Evolutionary conservation across 345 rosid genomes (phyloP).

Genomic region (Moricandia arvensis): DNA sequence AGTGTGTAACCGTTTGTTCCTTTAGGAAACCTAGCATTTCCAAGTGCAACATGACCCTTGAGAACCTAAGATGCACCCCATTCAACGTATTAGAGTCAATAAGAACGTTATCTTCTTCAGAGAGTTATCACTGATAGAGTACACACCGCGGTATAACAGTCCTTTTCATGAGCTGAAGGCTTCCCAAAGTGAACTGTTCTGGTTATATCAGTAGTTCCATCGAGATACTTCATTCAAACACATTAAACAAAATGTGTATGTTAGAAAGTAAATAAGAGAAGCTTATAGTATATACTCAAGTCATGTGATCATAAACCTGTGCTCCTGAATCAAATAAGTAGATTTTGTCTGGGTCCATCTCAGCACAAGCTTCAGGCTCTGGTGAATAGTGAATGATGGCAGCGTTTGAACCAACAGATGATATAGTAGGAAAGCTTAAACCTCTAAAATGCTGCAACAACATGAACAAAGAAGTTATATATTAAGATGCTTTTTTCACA

Average conservation of each 20-base stretch:
- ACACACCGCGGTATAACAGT: conserved; percentile 89
- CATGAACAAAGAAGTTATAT: not conserved
- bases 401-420: conserved; percentile 93
- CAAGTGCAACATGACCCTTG: conserved; percentile 92
- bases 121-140: not conserved
- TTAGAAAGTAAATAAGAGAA: conserved; percentile 8
- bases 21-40: conserved; percentile 80
- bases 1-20: conserved; percentile 86
- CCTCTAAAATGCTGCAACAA: conserved; percentile 85
- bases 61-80: conserved; percentile 54
- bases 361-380: conserved; percentile 70
- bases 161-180: conserved; percentile 85
- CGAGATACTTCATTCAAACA: conserved; percentile 65
- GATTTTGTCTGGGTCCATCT: conserved; percentile 74
- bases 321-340: conserved; percentile 97
- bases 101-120: not conserved
- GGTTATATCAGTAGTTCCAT: conserved; percentile 97
- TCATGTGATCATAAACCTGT: conserved; percentile 54
- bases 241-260: conserved; percentile 23
- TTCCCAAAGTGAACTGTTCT: conserved; percentile 95
- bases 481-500: not conserved
- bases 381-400: conserved; percentile 91
- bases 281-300: not conserved
- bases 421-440: conserved; percentile 93
- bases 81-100: not conserved